Evolutionary conservation across 345 rosid species (phyloP).

Genomic region (Sisymbrium irio): DNA sequence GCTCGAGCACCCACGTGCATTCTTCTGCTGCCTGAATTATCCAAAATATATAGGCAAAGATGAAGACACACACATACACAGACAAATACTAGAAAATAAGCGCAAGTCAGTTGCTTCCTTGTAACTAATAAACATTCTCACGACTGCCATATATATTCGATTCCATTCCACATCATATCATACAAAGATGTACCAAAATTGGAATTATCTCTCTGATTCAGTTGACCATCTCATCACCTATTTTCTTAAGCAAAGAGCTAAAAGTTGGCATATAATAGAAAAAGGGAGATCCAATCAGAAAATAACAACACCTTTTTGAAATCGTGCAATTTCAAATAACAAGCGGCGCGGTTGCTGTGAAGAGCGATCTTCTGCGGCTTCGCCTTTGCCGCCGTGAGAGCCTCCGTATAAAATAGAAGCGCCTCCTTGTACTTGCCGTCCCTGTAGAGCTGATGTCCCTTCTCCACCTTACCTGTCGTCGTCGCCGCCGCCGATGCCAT

Average conservation of each 20-base stretch:
- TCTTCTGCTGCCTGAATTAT: constrained; percentile 76
- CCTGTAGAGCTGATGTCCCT: constrained; percentile 80
- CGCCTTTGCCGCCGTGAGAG: constrained; percentile 66
- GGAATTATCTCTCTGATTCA: not conserved
- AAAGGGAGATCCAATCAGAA: not conserved
- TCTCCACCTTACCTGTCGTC: constrained; percentile 60
- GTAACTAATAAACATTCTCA: too few species aligned
- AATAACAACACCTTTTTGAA: constrained; percentile 58
- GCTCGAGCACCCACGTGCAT: constrained; percentile 91
- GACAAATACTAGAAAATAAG: too few species aligned
- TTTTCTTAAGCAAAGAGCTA: not conserved
- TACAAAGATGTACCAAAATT: not conserved
- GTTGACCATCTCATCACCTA: not conserved
- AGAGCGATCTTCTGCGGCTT: constrained; percentile 81
- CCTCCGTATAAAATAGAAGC: constrained; percentile 67
- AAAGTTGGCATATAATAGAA: too few species aligned
- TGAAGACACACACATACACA: too few species aligned
- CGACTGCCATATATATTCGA: too few species aligned
- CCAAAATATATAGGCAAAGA: not conserved
- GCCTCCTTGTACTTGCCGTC: constrained; percentile 73
- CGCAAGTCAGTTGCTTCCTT: too few species aligned
- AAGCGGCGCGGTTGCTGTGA: constrained; percentile 95
- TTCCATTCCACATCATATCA: too few species aligned
- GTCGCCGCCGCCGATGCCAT: constrained; percentile 43
- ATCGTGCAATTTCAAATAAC: constrained; percentile 72